A percentile compares a stretch with the other conserved stretches of the same genome.
These are phyloP conservation scores for Cyclaneusma minus DNA, from an alignment of 2,329 filamentous ascomycete species.

Conservation along the genomic window DNA sequence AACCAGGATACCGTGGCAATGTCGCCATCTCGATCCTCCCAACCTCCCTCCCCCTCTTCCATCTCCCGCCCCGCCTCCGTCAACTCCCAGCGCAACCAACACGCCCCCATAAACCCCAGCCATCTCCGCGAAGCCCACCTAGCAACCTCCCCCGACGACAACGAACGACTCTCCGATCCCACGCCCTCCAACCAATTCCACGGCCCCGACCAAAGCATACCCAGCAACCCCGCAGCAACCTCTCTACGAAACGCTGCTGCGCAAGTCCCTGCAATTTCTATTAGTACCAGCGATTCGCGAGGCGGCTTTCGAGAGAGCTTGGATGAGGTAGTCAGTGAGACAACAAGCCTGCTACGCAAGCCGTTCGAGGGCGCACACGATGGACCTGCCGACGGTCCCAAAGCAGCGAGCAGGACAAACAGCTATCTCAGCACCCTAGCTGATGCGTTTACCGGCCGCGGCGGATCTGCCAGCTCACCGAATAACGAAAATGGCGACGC, in stretches of 20 bases:
- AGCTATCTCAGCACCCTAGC: too few species aligned
- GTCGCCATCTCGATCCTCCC: too few species aligned
- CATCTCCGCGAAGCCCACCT: conserved; percentile 15
- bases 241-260: neutral
- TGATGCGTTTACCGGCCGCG: too few species aligned
- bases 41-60: too few species aligned
- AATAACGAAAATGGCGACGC: conserved; percentile 8
- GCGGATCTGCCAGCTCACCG: too few species aligned
- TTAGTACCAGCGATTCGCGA: conserved; percentile 2
- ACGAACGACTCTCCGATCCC: neutral
- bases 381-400: conserved; percentile 51
- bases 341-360: conserved; percentile 34
- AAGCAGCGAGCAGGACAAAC: conserved; percentile 20
- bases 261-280: conserved; percentile 1
- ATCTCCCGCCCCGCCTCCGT: too few species aligned
- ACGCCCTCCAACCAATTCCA: neutral
- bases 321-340: conserved; percentile 23
- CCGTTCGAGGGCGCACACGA: conserved; percentile 17
- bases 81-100: too few species aligned
- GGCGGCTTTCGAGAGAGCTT: conserved; percentile 1
- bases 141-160: conserved; percentile 10
- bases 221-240: conserved; percentile 1
- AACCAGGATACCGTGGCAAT: too few species aligned
- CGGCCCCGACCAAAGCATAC: neutral
- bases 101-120: conserved; percentile 14